Evolutionary conservation across 2,329 filamentous ascomycete species (phyloP).

Genomic region (Colletotrichum eremochloae): DNA sequence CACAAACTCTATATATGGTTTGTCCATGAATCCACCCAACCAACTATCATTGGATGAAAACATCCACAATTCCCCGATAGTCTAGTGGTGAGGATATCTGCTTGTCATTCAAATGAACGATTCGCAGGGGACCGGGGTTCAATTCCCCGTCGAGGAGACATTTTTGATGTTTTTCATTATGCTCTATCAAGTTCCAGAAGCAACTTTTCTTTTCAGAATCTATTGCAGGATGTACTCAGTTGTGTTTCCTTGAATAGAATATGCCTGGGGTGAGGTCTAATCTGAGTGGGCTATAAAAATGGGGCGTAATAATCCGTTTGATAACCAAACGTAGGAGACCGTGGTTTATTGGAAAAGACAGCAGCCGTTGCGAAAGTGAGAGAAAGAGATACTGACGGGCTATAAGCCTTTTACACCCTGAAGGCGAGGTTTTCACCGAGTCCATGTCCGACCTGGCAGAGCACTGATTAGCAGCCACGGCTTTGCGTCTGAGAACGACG

Average conservation of each 20-base stretch:
- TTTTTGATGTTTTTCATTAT: background rate
- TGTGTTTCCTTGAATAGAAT: background rate
- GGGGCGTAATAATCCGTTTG: background rate
- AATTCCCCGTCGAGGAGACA: slow-evolving; percentile 39
- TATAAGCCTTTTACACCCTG: background rate
- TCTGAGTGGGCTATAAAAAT: background rate
- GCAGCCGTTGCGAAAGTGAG: background rate
- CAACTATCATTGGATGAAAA: background rate
- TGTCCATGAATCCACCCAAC: rapidly evolving
- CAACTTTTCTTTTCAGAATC: background rate
- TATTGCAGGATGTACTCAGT: background rate
- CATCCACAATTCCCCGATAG: slow-evolving; percentile 28
- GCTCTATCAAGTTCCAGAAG: background rate
- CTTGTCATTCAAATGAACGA: slow-evolving; percentile 26
- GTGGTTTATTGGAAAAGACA: background rate
- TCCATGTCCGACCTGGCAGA: background rate
- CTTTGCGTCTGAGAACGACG: slow-evolving; percentile 51
- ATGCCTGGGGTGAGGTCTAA: background rate
- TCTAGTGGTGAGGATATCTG: slow-evolving; percentile 43
- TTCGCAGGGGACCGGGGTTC: slow-evolving; percentile 41
- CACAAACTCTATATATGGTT: background rate
- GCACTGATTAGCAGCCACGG: slow-evolving; percentile 48
- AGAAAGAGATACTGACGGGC: background rate
- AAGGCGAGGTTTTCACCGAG: background rate
- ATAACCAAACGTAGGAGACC: background rate